Base-by-base conservation (phyloP, 192 early-diverging fungal genomes). In the Globomyces pollinis-pini region DNA sequence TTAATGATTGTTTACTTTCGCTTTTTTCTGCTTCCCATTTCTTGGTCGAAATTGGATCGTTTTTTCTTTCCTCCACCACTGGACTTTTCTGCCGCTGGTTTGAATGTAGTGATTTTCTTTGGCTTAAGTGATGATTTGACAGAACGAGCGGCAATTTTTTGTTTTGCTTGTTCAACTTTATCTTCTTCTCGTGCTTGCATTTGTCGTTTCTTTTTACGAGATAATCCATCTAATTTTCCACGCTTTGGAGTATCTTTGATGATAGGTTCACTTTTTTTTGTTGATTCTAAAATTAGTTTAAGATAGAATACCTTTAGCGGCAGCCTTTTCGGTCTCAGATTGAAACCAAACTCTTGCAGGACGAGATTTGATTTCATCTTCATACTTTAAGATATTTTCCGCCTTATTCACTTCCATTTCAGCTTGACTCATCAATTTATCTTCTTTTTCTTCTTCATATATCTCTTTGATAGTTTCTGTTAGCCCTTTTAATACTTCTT, bases 321-420 rank as follows among this genome's bases (percentile, higher is more conserved):
- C 61, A 38, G 79, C 77, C 63, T 88, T 91, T 39, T 92, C 87
- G 51, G 80, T 77, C 21, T 83, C 72, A 6, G 84, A 73, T 68
- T 94, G 89, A 83, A 99, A 98, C 94, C 94, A 99, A 5, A 88
- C 93, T 75, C 86, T 82, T 30, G 85, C 87, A 23, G 96, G 96
- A 35, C 93, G 79, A 61, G 73, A 71, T 70, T 84, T 79, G 63
- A 99, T 97, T 64, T 99, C 96, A 23, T 85, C 76, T 60, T 83
- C 77, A 68, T 92, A 86, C 55, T 79, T 68, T 28, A 96, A 59
- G 62, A 96, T 69, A 65, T 99, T 99, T 39, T 87, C 66, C 24
- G 83, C 83, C 76, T 91, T 94, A 31, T 76, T 69, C 50, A 93
- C 62, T 63, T 96, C 82, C 94, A 96, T 98, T 50, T 99, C 96